Conservation (phyloP, 1,139 yeast species). For the Schizosaccharomyces versatilis region DNA sequence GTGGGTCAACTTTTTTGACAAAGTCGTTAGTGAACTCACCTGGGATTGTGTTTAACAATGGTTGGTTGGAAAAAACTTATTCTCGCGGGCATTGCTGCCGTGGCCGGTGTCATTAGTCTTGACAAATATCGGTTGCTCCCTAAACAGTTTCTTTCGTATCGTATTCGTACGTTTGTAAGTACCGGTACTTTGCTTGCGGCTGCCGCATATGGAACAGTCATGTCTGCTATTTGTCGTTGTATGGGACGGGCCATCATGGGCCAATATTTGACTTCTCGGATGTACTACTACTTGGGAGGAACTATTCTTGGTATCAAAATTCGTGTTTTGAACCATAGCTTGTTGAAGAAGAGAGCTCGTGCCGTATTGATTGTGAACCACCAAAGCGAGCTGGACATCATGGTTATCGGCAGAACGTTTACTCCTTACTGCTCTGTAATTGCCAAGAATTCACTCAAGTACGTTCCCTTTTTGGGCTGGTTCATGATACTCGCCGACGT, state of each 20-base stretch:
- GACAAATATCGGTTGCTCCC: too few relatives aligned
- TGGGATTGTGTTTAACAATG: too few relatives aligned
- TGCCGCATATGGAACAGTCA: conserved; percentile 34
- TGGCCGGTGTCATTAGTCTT: too few relatives aligned
- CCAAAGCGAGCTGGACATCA: conserved; percentile 29
- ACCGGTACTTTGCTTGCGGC: conserved; percentile 12
- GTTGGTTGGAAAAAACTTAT: too few relatives aligned
- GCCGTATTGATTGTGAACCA: conserved; percentile 77
- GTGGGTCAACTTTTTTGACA: too few relatives aligned
- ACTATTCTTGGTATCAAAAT: conserved; percentile 45
- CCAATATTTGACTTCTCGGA: conserved; percentile 79
- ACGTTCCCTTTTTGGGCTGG: conserved; percentile 90
- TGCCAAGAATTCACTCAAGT: conserved; percentile 65
- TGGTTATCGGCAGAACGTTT: conserved; percentile 26
- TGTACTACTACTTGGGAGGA: conserved; percentile 43
- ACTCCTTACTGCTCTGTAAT: conserved; percentile 84
- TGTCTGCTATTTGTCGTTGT: conserved; percentile 44
- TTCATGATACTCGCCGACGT: conserved; percentile 82
- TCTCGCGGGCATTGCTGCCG: too few relatives aligned
- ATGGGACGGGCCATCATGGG: conserved; percentile 58
- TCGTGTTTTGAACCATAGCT: conserved; percentile 39
- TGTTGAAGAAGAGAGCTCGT: conserved; percentile 29
- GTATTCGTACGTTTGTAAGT: conserved; percentile 19
- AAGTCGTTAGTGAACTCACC: too few relatives aligned
- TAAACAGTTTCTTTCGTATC: conserved; percentile 19